Evolutionary conservation across 2,329 filamentous ascomycete genomes (phyloP).

Genomic region (Sordariomycetes sp.): DNA sequence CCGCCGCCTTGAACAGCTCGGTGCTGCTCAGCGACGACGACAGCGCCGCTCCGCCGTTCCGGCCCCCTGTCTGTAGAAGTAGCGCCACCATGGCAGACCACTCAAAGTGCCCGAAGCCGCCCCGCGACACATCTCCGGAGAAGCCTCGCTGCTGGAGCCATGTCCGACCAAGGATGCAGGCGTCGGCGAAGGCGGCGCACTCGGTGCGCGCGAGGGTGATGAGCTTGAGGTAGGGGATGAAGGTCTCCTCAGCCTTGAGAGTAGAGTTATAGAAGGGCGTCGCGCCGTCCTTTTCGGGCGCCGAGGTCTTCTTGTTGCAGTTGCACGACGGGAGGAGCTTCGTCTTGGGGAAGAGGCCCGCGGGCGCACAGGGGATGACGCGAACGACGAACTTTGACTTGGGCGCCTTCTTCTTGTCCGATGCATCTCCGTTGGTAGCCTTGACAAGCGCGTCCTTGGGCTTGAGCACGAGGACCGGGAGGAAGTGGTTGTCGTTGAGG

Average conservation of each 20-base stretch:
- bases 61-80: conserved; percentile 64
- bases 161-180: conserved; percentile 71
- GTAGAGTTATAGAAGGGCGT: conserved; percentile 87
- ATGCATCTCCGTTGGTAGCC: conserved; percentile 7
- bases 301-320: conserved; percentile 49
- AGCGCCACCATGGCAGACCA: conserved; percentile 74
- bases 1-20: conserved; percentile 83
- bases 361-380: conserved; percentile 62
- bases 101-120: conserved; percentile 89
- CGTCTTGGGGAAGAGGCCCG: conserved; percentile 52
- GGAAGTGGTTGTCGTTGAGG: conserved; percentile 61
- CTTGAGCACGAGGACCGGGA: conserved; percentile 47
- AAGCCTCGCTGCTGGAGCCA: conserved; percentile 89
- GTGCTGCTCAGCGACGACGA: conserved; percentile 77
- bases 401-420: conserved; percentile 9
- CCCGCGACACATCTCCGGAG: conserved; percentile 50
- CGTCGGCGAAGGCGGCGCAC: conserved; percentile 65
- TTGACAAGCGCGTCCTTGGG: conserved; percentile 4
- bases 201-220: conserved; percentile 56
- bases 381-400: conserved; percentile 46
- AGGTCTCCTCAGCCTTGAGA: conserved; percentile 62
- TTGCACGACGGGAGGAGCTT: conserved; percentile 61
- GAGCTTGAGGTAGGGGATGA: conserved; percentile 61
- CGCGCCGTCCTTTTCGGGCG: conserved; percentile 21
- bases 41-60: conserved; percentile 57